A percentile compares a stretch with the other conserved stretches of the same genome.
phyloP scores from a whole-genome alignment of 2,329 filamentous ascomycete genomes.

The Bertia moriformis region DNA sequence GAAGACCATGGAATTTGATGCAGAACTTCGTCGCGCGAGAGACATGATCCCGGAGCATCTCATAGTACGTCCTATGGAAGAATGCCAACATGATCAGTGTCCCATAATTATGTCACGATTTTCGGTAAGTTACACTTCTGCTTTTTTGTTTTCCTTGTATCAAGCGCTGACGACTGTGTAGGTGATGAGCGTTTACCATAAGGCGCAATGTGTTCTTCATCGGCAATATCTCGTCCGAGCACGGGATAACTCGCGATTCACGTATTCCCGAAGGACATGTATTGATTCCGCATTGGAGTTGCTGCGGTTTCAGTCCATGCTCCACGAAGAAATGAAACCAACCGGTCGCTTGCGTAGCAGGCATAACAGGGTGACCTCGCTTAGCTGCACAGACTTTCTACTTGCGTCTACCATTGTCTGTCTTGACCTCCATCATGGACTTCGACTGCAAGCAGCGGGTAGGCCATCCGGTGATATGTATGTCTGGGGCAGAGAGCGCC shows the following conservation, averaged over 20 bases:
- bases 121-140: background rate
- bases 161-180: too few species aligned
- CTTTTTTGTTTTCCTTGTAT: too few species aligned
- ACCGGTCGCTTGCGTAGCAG: background rate
- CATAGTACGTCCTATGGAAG: background rate
- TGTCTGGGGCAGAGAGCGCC: background rate
- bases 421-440: background rate
- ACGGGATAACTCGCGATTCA: background rate
- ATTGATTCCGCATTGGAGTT: background rate
- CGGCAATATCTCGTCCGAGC: background rate
- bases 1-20: background rate
- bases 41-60: conserved; percentile 1
- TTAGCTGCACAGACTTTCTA: background rate
- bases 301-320: background rate
- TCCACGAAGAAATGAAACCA: background rate
- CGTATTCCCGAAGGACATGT: background rate
- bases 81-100: background rate
- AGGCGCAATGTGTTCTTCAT: background rate
- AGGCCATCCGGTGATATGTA: background rate
- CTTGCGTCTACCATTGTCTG: conserved; percentile 1
- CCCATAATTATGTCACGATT: background rate
- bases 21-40: background rate
- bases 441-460: background rate
- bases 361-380: background rate
- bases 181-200: background rate